Percentiles rank a stretch among this genome's conserved stretches.
Conservation (phyloP, 768 basidiomycete genomes). For the Solioccasus polychromus region DNA sequence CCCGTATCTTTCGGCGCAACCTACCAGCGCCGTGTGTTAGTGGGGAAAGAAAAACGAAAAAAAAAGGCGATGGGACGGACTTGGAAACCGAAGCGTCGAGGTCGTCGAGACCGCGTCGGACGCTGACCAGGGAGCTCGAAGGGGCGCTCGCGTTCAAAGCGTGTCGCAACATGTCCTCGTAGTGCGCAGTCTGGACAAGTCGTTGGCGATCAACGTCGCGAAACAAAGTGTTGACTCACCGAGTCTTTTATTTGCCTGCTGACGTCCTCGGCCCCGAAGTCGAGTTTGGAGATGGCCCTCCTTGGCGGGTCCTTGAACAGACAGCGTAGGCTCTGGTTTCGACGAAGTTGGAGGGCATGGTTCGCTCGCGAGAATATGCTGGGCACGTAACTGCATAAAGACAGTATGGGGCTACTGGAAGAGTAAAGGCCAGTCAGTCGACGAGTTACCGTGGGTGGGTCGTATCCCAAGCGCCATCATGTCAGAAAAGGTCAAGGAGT, state of each 20-base stretch:
- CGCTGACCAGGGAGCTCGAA: conserved; percentile 62
- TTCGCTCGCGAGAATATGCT: conserved; percentile 84
- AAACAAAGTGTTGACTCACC: conserved; percentile 43
- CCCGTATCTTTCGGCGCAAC: conserved; percentile 80
- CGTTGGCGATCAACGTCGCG: too few relatives aligned
- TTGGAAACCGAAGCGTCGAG: conserved; percentile 76
- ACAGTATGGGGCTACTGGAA: conserved; percentile 43
- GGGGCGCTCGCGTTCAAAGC: conserved; percentile 75
- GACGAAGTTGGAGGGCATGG: conserved; percentile 58
- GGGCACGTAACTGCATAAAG: too few relatives aligned
- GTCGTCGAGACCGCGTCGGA: conserved; percentile 68
- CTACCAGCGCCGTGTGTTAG: conserved; percentile 38
- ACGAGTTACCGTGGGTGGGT: conserved; percentile 69
- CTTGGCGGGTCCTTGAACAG: conserved; percentile 54
- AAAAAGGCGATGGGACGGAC: conserved; percentile 41
- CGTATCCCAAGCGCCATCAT: conserved; percentile 46
- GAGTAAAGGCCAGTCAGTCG: conserved; percentile 56
- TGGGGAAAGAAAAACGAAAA: neutral
- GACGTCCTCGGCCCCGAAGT: conserved; percentile 86
- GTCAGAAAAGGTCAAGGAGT: conserved; percentile 3
- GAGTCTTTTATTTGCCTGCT: conserved; percentile 84
- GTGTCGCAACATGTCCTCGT: conserved; percentile 75
- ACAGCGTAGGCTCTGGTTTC: conserved; percentile 21
- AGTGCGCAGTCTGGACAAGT: conserved; percentile 80
- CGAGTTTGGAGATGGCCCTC: conserved; percentile 90